Conservation (phyloP, 2,329 filamentous ascomycete genomes). For the Thermothelomyces thermophilus region DNA sequence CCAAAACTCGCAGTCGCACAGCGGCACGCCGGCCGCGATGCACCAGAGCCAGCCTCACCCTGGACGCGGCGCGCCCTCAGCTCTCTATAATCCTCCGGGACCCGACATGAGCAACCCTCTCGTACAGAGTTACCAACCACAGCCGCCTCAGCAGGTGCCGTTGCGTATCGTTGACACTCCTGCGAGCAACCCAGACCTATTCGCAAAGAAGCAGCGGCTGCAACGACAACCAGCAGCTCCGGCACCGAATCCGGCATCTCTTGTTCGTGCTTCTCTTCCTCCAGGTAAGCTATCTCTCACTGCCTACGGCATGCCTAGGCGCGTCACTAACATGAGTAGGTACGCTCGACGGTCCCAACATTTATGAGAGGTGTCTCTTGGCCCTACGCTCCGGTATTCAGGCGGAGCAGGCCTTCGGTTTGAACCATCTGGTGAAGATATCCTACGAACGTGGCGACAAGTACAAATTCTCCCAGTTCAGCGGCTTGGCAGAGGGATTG, state of each 20-base stretch:
- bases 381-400: constrained; percentile 73
- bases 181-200: constrained; percentile 64
- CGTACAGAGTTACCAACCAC: constrained; percentile 64
- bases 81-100: constrained; percentile 47
- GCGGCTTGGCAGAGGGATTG: constrained; percentile 78
- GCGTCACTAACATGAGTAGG: constrained; percentile 23
- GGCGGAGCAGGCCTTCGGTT: constrained; percentile 82
- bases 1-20: constrained; percentile 27
- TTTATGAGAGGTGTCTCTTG: constrained; percentile 82
- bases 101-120: constrained; percentile 52
- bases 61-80: constrained; percentile 37
- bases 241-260: constrained; percentile 44
- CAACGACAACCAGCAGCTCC: constrained; percentile 34
- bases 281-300: constrained; percentile 13
- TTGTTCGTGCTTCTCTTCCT: constrained; percentile 23
- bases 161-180: constrained; percentile 71
- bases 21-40: constrained; percentile 21
- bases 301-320: not conserved
- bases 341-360: constrained; percentile 66
- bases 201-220: constrained; percentile 50
- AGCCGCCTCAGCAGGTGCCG: constrained; percentile 51
- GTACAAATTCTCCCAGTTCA: constrained; percentile 89
- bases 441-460: constrained; percentile 92
- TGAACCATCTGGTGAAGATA: constrained; percentile 92
- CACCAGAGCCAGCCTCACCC: constrained; percentile 26